Evolutionary conservation across 768 basidiomycete genomes (phyloP).

Genomic region (Trichaptum fuscoviolaceum): DNA sequence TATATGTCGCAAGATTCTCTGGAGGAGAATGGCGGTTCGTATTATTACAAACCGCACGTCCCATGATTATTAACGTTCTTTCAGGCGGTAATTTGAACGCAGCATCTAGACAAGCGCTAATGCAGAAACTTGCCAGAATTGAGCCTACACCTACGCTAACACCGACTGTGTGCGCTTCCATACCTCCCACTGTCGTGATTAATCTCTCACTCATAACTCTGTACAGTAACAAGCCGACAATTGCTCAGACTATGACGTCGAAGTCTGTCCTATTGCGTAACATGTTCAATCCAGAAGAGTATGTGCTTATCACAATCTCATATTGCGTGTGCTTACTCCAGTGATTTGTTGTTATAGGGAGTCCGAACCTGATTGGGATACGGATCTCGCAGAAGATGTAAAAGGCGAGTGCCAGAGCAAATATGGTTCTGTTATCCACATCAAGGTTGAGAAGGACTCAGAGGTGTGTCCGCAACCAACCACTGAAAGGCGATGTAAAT

Average conservation of each 20-base stretch:
- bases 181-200: neutral
- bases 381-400: conserved; percentile 93
- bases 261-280: conserved; percentile 85
- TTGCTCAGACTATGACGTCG: conserved; percentile 85
- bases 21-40: conserved; percentile 84
- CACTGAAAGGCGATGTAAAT: no score
- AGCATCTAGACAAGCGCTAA: conserved; percentile 97
- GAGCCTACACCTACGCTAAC: conserved; percentile 53
- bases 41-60: neutral
- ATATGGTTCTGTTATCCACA: conserved; percentile 81
- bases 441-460: conserved; percentile 92
- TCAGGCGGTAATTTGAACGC: conserved; percentile 96
- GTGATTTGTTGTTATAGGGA: conserved; percentile 48
- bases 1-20: conserved; percentile 75
- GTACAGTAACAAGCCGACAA: conserved; percentile 65
- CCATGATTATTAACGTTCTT: conserved; percentile 12
- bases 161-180: conserved; percentile 49
- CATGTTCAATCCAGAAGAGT: conserved; percentile 99
- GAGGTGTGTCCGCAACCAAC: conserved; percentile 48
- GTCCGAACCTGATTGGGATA: conserved; percentile 95
- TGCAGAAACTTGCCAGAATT: conserved; percentile 99
- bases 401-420: conserved; percentile 89
- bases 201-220: conserved; percentile 16
- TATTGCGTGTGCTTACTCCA: conserved; percentile 82
- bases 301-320: conserved; percentile 45